phyloP scores from a whole-genome alignment of 257 asterid species.

The Fraxinus cuspidata region DNA sequence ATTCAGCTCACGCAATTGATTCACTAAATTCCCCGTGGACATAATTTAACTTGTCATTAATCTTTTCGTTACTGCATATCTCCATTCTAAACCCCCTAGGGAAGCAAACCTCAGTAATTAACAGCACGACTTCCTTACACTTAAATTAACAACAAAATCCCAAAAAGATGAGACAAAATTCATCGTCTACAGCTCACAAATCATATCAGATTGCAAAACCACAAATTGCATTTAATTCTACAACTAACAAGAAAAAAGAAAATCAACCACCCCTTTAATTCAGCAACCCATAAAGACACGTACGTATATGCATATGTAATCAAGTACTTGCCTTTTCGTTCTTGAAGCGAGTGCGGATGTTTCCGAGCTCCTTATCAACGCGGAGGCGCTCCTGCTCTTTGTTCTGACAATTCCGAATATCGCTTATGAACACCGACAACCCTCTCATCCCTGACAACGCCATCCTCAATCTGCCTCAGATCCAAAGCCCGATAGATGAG shows the following conservation, averaged over 20 bases:
- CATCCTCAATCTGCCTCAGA: slow-evolving; percentile 48
- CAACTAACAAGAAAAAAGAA: neutral
- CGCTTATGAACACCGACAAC: slow-evolving; percentile 60
- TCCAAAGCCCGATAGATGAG: slow-evolving; percentile 35
- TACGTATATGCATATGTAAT: neutral
- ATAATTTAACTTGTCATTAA: neutral
- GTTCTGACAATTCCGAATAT: slow-evolving; percentile 61
- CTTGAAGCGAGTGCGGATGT: slow-evolving; percentile 86
- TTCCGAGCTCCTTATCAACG: slow-evolving; percentile 85
- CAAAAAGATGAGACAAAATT: neutral
- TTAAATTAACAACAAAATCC: neutral
- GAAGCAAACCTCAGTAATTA: neutral
- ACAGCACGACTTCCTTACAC: neutral
- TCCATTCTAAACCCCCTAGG: neutral
- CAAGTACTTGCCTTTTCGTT: slow-evolving; percentile 69
- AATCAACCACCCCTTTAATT: neutral
- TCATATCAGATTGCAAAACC: slow-evolving; percentile 23
- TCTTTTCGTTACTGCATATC: neutral
- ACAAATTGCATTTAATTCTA: slow-evolving; percentile 16
- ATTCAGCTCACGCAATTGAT: neutral
- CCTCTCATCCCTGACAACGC: slow-evolving; percentile 71
- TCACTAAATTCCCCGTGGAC: neutral
- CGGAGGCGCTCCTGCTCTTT: slow-evolving; percentile 64
- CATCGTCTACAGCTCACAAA: slow-evolving; percentile 29
- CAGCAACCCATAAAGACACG: neutral